Percentiles rank a stretch among this genome's conserved stretches.
Conservation (phyloP, 129 eudicot genomes). For the Artemisia argyi region DNA sequence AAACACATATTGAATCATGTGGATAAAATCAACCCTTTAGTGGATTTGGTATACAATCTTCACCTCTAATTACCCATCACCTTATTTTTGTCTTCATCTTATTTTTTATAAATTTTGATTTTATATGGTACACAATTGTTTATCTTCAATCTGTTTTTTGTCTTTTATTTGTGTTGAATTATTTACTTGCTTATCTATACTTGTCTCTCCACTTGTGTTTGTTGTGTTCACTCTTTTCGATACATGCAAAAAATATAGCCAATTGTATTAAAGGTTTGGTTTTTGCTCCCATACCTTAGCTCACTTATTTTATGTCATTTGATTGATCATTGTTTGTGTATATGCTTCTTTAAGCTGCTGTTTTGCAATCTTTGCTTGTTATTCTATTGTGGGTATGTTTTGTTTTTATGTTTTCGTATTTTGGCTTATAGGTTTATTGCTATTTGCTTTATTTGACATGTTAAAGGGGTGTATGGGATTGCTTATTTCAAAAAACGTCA, state of each 20-base stretch:
- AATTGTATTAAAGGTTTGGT: slow-evolving; percentile 30
- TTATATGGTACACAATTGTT: slow-evolving; percentile 34
- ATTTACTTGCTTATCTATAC: slow-evolving; percentile 30
- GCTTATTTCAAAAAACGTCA: too few relatives aligned
- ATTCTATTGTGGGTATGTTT: slow-evolving; percentile 20
- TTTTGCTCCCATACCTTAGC: slow-evolving; percentile 16
- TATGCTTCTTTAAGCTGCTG: slow-evolving; percentile 19
- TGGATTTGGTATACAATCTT: slow-evolving; percentile 32
- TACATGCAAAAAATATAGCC: slow-evolving; percentile 21
- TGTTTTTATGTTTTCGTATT: not conserved
- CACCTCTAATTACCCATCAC: slow-evolving; percentile 37
- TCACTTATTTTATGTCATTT: not conserved
- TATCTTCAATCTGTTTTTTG: slow-evolving; percentile 31
- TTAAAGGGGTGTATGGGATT: not conserved
- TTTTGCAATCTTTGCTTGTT: slow-evolving; percentile 15
- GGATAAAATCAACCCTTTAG: slow-evolving; percentile 27
- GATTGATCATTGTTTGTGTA: slow-evolving; percentile 5
- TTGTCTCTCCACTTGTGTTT: slow-evolving; percentile 28
- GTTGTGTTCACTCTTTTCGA: slow-evolving; percentile 34
- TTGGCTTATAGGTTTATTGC: slow-evolving; percentile 3
- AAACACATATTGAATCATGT: slow-evolving; percentile 34
- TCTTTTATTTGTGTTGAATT: slow-evolving; percentile 1
- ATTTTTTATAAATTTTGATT: slow-evolving; percentile 18
- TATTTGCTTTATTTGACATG: not conserved
- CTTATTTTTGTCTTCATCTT: slow-evolving; percentile 34